Percentiles rank a stretch among this genome's conserved stretches.
Conservation (phyloP, 768 basidiomycete genomes). For the Chalciporus pseudorubinellus region DNA sequence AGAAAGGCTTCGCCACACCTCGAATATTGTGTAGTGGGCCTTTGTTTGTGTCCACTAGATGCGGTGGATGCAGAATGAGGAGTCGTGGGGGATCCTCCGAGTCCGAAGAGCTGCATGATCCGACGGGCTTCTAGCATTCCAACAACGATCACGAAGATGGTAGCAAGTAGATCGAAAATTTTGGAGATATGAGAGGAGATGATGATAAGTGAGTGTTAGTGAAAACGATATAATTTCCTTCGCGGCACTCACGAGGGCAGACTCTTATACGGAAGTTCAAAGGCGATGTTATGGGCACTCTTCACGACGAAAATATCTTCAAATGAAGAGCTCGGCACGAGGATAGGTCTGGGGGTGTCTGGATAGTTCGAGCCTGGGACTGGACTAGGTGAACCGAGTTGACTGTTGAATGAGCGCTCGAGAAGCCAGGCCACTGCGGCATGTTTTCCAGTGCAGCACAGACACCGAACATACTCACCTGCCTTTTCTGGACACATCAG, state of each 20-base stretch:
- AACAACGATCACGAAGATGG: conserved; percentile 19
- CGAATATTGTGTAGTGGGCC: conserved; percentile 27
- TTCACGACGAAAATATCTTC: conserved; percentile 15
- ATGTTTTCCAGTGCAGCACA: conserved; percentile 24
- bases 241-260: conserved; percentile 9
- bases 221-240: conserved; percentile 16
- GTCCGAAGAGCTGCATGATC: conserved; percentile 33
- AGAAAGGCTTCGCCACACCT: conserved; percentile 10
- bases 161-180: conserved; percentile 27
- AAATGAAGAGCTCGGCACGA: conserved; percentile 21
- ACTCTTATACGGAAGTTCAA: conserved; percentile 27
- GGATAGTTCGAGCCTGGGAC: not conserved
- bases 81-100: conserved; percentile 27
- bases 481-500: conserved; percentile 24
- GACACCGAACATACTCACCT: conserved; percentile 23
- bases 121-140: conserved; percentile 34
- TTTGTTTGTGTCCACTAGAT: conserved; percentile 16
- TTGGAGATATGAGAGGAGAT: conserved; percentile 15
- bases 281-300: conserved; percentile 28
- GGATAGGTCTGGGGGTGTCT: conserved; percentile 6
- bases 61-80: conserved; percentile 18
- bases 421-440: conserved; percentile 18
- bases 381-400: conserved; percentile 12
- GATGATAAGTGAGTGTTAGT: conserved; percentile 9
- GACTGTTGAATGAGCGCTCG: conserved; percentile 1